Percentiles rank a stretch among this genome's conserved stretches.
phyloP scores from a whole-genome alignment of 768 basidiomycete species.

The Leccinum subtestaceum region DNA sequence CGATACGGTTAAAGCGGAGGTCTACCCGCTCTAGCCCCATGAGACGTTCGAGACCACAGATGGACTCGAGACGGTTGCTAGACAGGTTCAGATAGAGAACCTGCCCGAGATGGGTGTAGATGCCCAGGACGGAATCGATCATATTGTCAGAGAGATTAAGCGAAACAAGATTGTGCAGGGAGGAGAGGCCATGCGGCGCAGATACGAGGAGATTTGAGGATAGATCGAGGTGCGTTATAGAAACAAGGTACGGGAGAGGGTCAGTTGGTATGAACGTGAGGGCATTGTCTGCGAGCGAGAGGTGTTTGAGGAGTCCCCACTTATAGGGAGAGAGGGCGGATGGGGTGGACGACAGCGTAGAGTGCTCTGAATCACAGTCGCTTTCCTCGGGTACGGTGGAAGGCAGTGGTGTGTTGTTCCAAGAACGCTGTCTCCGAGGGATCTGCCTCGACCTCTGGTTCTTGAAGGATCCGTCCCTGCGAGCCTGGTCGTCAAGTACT shows the following conservation, averaged over 20 bases:
- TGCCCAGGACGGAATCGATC: constrained; percentile 91
- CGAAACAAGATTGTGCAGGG: constrained; percentile 77
- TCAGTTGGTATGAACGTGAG: constrained; percentile 77
- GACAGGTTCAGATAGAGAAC: constrained; percentile 78
- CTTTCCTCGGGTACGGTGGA: constrained; percentile 51
- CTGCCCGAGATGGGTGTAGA: constrained; percentile 77
- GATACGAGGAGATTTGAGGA: constrained; percentile 90
- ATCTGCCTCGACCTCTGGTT: constrained; percentile 46
- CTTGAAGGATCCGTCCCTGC: constrained; percentile 54
- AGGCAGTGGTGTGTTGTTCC: constrained; percentile 50
- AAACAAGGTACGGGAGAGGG: constrained; percentile 61
- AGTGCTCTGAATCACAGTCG: constrained; percentile 11
- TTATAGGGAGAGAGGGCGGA: constrained; percentile 52
- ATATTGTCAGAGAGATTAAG: constrained; percentile 97
- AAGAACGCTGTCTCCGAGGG: constrained; percentile 44
- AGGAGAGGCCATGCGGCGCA: constrained; percentile 72
- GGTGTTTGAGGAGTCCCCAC: constrained; percentile 74
- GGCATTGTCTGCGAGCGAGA: constrained; percentile 77
- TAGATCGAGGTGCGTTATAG: constrained; percentile 80
- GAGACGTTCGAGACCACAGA: constrained; percentile 92
- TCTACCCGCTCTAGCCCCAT: constrained; percentile 82
- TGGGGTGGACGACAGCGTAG: constrained; percentile 27
- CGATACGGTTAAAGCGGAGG: constrained; percentile 72
- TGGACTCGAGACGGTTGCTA: constrained; percentile 87
- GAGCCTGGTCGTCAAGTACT: constrained; percentile 70